Base-by-base conservation (phyloP, 192 early-diverging fungal species). In the Chytriomyces sp. region DNA sequence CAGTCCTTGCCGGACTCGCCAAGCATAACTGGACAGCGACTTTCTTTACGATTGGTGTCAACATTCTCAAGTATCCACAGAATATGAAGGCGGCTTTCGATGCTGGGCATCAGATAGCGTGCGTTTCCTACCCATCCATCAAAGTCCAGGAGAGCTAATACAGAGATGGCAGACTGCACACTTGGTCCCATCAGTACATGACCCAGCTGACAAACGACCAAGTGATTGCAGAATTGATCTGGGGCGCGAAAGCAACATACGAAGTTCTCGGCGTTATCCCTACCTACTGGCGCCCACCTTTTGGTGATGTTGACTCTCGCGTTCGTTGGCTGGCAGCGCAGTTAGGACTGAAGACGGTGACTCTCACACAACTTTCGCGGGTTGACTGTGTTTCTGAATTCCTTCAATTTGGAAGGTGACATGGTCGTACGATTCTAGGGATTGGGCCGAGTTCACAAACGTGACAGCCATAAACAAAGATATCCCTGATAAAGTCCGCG, bases 271-370 rank as follows among this genome's bases (percentile, higher is more conserved):
- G 82, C 38, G 25, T 57, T 8, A 65, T 65, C 12, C 80, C 85
- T 64, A 5, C 22, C 3, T 75, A 67, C 41, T 83, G 80, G 77
- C 82, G 90, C 6, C 88, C 88, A 32, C 89, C 90, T 10, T 86
- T 84, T 53, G 89, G 89, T 5, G 89, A 92, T 64, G 64, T 88
- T 26, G 90, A 91, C 64, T 83, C 89, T 67, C 86, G 88, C 41
- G 85, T 91, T 19, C 80, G 91, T 26, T 12, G 28, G 17, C n/a
- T 57, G 1, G 55, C 55, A 10, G 55, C 55, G 4, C 28, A 10
- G 1, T 26, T 57, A 28, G 55, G 55, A 12, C 30, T 57, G 55
- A 3, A 10, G 55, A 12, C 55, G 10, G 55, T 57, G 7, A 19
- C 41, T n/a, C n/a, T n/a, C n/a, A n/a, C n/a, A n/a, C n/a, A n/a